Evolutionary conservation across 176 grass and related monocot species (phyloP), one percentile per base, ranked within the genome.

Genomic region (Carex myosuroides): DNA sequence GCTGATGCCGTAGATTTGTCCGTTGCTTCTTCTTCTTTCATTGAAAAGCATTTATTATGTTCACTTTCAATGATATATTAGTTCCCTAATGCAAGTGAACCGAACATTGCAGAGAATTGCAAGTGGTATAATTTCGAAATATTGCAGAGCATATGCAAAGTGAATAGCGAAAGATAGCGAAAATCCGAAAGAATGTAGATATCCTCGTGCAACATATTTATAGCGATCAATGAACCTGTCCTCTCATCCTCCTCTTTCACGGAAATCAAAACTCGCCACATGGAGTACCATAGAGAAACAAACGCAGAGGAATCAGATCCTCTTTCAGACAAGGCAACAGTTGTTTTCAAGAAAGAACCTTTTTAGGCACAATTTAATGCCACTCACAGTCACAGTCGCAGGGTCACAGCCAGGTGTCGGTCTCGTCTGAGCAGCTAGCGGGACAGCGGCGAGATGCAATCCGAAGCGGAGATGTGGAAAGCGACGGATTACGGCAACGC

Each of bases 401-500:
- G 13, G 13, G 6, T 37, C 66, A n/a, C 64, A 32, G 2, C 13
- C 30, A 67, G 6, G 33, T 41, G 33, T 41, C 66, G 35, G 5
- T 42, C 66, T 18, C 2, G 13, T 68, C 17, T 37, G 46, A 35
- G 65, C 30, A 32, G 29, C 26, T 32, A 32, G 24, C n/a, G 11
- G 20, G 7, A 30, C 5, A 11, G 26, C 67, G 29, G 60, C n/a
- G 29, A 9, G 22, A 94, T 94, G 92, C 67, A 79, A 22, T 7
- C 83, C 30, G 86, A 72, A 81, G 81, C 17, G 79, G 58, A 16
- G 17, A 64, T 42, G 69, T 84, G 83, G 87, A 86, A 82, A 53
- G 71, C 69, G 85, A 91, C 83, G 68, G 86, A 92, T 64, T 98
- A 93, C 82, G 92, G 89, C 79, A 85, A 90, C 84, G 91, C 86